Evolutionary conservation across 805 yeast species (phyloP).

Genomic region (Starmerella tilneyi): DNA sequence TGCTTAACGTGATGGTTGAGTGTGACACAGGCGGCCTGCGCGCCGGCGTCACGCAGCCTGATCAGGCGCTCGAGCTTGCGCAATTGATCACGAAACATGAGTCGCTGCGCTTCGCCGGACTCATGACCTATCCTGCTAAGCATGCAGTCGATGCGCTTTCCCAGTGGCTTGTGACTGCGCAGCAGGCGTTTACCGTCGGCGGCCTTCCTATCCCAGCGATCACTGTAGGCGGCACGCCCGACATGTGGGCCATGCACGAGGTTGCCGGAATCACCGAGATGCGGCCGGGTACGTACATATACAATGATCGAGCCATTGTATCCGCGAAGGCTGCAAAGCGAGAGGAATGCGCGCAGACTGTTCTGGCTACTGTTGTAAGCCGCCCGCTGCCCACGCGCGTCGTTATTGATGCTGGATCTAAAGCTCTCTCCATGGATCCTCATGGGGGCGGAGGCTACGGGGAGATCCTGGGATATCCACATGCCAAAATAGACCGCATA

Average conservation of each 20-base stretch:
- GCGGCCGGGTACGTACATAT: conserved; percentile 20
- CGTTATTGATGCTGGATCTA: conserved; percentile 20
- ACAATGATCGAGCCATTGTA: conserved; percentile 18
- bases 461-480: conserved; percentile 11
- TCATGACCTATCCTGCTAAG: conserved; percentile 19
- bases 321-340: conserved; percentile 9
- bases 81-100: neutral
- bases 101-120: conserved; percentile 12
- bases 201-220: conserved; percentile 8
- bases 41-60: conserved; percentile 17
- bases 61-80: conserved; percentile 14
- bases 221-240: conserved; percentile 21
- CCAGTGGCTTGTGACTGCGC: conserved; percentile 12
- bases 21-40: conserved; percentile 22
- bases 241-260: conserved; percentile 18
- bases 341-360: conserved; percentile 19
- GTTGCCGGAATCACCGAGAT: conserved; percentile 14
- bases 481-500: conserved; percentile 13
- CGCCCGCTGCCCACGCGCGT: conserved; percentile 17
- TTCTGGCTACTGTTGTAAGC: conserved; percentile 17
- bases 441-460: conserved; percentile 16
- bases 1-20: conserved; percentile 15
- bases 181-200: conserved; percentile 6
- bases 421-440: conserved; percentile 16
- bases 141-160: conserved; percentile 3